Evolutionary conservation across 257 asterid species (phyloP).

Genomic region (Gardenia jasminoides): DNA sequence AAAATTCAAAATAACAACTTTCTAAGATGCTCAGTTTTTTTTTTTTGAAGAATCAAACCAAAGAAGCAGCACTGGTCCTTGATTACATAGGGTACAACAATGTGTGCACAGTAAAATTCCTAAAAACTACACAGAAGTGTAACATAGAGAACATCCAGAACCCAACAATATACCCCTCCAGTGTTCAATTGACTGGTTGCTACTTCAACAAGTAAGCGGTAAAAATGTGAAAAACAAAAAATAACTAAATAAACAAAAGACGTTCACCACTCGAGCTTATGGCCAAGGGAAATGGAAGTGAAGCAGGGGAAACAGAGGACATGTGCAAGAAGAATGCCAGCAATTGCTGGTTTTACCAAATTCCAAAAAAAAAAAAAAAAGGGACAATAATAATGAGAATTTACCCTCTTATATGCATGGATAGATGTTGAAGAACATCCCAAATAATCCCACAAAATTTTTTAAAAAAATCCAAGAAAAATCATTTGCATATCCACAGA

Average conservation of each 20-base stretch:
- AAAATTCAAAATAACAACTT: slow-evolving; percentile 15
- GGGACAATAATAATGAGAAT: background rate
- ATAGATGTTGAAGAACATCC: background rate
- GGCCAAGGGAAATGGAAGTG: background rate
- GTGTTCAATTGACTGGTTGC: background rate
- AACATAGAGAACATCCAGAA: background rate
- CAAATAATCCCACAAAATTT: background rate
- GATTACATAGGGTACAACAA: background rate
- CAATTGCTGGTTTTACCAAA: background rate
- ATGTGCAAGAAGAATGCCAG: background rate
- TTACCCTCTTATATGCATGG: background rate
- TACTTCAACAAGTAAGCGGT: background rate
- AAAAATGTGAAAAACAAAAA: background rate
- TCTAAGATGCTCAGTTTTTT: slow-evolving; percentile 4
- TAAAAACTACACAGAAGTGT: background rate
- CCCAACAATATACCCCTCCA: background rate
- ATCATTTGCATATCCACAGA: background rate
- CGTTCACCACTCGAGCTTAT: background rate
- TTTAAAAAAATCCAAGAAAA: slow-evolving; percentile 5
- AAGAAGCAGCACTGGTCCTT: background rate
- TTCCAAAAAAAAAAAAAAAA: too few species aligned
- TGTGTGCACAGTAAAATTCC: background rate
- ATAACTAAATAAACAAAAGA: background rate
- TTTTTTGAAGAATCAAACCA: background rate
- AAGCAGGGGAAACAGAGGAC: background rate